Evolutionary conservation across 257 asterid species (phyloP).

Genomic region (Linaria vulgaris): DNA sequence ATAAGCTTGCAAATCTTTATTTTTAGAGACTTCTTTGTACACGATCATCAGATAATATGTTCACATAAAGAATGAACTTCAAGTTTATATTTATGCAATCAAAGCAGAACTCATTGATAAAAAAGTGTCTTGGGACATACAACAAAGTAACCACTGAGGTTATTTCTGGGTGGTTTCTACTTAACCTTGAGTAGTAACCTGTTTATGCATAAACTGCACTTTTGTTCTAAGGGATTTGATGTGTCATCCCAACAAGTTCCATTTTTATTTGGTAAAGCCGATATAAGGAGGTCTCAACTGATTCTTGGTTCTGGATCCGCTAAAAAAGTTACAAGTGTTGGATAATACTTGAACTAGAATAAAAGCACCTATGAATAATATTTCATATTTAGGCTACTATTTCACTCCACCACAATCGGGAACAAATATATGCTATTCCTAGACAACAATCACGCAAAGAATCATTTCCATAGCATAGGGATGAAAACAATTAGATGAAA

Average conservation of each 20-base stretch:
- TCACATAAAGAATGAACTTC: no score
- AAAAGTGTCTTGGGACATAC: no score
- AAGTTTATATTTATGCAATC: no score
- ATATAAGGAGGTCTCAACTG: background rate
- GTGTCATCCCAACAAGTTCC: background rate
- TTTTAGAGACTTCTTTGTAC: no score
- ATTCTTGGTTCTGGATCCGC: background rate
- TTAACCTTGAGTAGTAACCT: background rate
- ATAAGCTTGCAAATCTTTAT: no score
- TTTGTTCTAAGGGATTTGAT: background rate
- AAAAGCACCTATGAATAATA: background rate
- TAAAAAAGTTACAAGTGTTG: background rate
- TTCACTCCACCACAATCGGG: background rate
- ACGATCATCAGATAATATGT: no score
- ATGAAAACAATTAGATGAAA: no score
- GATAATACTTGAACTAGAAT: slow-evolving; percentile 9
- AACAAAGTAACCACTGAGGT: background rate
- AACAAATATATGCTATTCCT: slow-evolving; percentile 2
- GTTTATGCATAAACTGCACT: background rate
- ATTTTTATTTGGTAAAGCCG: background rate
- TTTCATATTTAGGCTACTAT: background rate
- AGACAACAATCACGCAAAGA: background rate
- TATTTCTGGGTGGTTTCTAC: background rate
- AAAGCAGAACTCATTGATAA: no score
- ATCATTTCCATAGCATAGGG: background rate